A percentile compares a stretch with the other conserved stretches of the same genome.
Conservation (phyloP, 371 early-diverging fungal genomes). For the Massospora cicadina region DNA sequence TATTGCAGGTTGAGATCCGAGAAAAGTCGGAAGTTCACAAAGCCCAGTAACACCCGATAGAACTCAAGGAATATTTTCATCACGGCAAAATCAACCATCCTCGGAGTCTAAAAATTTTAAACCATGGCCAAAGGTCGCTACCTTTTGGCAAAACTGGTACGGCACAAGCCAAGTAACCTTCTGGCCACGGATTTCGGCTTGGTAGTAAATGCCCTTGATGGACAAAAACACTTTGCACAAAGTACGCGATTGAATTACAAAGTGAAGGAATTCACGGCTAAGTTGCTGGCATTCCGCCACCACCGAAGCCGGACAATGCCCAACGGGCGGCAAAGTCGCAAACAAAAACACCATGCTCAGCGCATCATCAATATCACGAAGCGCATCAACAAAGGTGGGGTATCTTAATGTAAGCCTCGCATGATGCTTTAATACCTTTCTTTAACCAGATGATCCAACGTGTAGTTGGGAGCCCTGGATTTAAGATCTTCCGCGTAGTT, state of each 20-base stretch:
- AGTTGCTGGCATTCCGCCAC: constrained; percentile 64
- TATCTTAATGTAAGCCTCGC: constrained; percentile 31
- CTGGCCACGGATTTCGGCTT: constrained; percentile 88
- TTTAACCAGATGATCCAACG: constrained; percentile 79
- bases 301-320: constrained; percentile 34
- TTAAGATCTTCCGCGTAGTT: constrained; percentile 51
- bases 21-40: constrained; percentile 87
- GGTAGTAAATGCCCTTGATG: constrained; percentile 97
- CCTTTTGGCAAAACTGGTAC: constrained; percentile 74
- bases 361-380: constrained; percentile 92
- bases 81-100: constrained; percentile 89
- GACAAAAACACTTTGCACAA: constrained; percentile 81
- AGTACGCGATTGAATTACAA: constrained; percentile 55
- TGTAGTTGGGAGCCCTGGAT: constrained; percentile 60
- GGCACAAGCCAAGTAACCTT: constrained; percentile 90
- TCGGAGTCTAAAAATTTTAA: constrained; percentile 42
- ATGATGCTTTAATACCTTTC: constrained; percentile 42
- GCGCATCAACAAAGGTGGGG: constrained; percentile 84
- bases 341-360: constrained; percentile 87
- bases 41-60: constrained; percentile 80
- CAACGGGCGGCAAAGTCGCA: constrained; percentile 65
- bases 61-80: constrained; percentile 94
- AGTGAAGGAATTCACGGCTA: constrained; percentile 79
- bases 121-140: constrained; percentile 15
- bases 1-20: constrained; percentile 67